Base-by-base conservation (phyloP, 2,329 filamentous ascomycete species). In the Orbilia brochopaga region DNA sequence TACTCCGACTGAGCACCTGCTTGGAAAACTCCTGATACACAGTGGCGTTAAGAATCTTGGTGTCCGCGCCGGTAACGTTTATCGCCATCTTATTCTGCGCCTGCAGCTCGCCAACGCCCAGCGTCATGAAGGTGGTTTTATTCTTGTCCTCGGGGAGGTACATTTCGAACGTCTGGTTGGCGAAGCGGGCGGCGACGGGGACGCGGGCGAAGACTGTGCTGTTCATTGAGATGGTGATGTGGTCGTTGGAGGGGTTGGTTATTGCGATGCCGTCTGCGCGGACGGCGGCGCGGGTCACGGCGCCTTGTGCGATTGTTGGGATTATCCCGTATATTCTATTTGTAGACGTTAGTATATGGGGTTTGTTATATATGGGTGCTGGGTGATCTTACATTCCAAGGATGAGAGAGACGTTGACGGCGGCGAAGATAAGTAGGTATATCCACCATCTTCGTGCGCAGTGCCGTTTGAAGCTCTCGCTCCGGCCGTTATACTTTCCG, bases 361-460 rank as follows among this genome's bases (percentile, higher is more conserved):
- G 11, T 37, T 19, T n/a, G 2, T 44, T 40, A 7, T 6, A 30
- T 7, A 10, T 27, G 6, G 7, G 17, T 46, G 24, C n/a, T 37
- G 17, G 57, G 13, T n/a, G 17, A n/a, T 83, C 85, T 83, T 81
- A 88, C 86, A 88, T 78, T 30, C 86, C 79, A 40, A 84, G 81
- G 17, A 88, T 82, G 40, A 86, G 80, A 15, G 89, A 78, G 35
- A 86, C 80, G 50, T 83, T 78, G 48, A 86, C 78, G 72, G 81
- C 74, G 63, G 83, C 76, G 56, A 86, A 78, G 15, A 81, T 76
- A 63, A 88, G 79, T 66, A 87, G 77, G 75, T 87, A 82, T 72
- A 82, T 75, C 85, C 86, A 88, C 86, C 86, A 88, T 75, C 83
- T 87, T 74, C 80, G 81, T 76, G 79, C 81, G 77, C 83, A 83